Conservation (phyloP, 306 rosid species). For the Canavalia ensiformis region DNA sequence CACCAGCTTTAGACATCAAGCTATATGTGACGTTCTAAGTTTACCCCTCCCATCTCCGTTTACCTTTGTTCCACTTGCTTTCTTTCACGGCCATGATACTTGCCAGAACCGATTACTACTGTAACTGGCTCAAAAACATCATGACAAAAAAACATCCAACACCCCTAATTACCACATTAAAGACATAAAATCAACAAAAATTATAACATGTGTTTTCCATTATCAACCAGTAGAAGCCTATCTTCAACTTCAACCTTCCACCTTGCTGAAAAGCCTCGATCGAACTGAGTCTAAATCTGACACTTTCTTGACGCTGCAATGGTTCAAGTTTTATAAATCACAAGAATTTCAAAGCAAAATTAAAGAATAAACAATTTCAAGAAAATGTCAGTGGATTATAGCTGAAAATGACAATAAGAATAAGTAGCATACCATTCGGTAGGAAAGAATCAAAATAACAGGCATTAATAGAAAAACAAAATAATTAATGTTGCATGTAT, state of each 20-base stretch:
- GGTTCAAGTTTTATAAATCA: background rate
- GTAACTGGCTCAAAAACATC: no score
- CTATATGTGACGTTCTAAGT: no score
- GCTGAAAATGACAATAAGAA: background rate
- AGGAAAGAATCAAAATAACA: background rate
- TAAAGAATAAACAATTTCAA: background rate
- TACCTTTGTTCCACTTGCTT: no score
- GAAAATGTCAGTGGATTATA: background rate
- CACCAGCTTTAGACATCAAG: no score
- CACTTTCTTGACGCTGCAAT: conserved; percentile 53
- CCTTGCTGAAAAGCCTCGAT: conserved; percentile 41
- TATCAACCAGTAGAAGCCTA: background rate
- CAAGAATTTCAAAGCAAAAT: background rate
- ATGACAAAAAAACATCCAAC: no score
- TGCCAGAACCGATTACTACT: no score
- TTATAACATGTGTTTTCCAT: background rate
- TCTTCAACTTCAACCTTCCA: background rate
- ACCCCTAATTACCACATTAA: no score
- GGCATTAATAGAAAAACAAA: background rate
- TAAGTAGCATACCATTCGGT: background rate
- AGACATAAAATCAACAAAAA: no score
- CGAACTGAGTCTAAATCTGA: conserved; percentile 54
- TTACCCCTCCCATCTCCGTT: no score
- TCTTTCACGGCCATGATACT: no score
- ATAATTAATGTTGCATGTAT: background rate